Conservation (phyloP, 2,329 filamentous ascomycete genomes). For the Myriangium duriaei region DNA sequence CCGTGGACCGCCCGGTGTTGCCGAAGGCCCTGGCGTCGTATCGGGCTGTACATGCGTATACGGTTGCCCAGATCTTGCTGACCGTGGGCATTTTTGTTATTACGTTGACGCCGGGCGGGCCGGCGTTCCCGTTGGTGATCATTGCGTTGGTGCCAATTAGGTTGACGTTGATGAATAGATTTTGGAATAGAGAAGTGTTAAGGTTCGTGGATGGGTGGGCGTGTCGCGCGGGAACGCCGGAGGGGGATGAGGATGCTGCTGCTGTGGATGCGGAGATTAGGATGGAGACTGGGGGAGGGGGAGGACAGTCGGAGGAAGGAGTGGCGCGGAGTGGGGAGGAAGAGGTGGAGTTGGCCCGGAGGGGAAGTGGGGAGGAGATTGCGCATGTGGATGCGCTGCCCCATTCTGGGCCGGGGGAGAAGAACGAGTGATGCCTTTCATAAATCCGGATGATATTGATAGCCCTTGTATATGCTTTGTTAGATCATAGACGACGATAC, state of each 20-base stretch:
- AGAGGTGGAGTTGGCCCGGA: not conserved
- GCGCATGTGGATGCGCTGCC: not conserved
- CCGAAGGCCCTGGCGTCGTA: constrained; percentile 26
- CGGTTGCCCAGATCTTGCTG: constrained; percentile 43
- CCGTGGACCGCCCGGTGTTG: constrained; percentile 22
- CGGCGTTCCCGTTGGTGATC: constrained; percentile 52
- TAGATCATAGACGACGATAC: too few species aligned
- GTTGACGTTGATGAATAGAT: constrained; percentile 45
- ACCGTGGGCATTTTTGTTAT: constrained; percentile 50
- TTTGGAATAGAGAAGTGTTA: constrained; percentile 48
- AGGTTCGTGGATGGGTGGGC: constrained; percentile 36
- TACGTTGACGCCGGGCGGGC: constrained; percentile 50
- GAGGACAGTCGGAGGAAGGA: too few species aligned
- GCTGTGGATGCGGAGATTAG: not conserved
- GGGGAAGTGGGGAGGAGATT: not conserved
- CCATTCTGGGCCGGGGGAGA: too few species aligned
- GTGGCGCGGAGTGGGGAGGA: not conserved
- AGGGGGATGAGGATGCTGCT: constrained; percentile 18
- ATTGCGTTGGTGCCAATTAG: constrained; percentile 52
- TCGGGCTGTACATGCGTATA: constrained; percentile 46
- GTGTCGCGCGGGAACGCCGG: constrained; percentile 27
- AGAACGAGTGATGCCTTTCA: constrained; percentile 2
- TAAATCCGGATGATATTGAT: not conserved
- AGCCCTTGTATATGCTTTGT: constrained; percentile 1
- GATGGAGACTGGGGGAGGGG: too few species aligned